Evolutionary conservation across 257 asterid species (phyloP), one percentile per base, ranked within the genome.

Genomic region (Nicotiana benthamiana): DNA sequence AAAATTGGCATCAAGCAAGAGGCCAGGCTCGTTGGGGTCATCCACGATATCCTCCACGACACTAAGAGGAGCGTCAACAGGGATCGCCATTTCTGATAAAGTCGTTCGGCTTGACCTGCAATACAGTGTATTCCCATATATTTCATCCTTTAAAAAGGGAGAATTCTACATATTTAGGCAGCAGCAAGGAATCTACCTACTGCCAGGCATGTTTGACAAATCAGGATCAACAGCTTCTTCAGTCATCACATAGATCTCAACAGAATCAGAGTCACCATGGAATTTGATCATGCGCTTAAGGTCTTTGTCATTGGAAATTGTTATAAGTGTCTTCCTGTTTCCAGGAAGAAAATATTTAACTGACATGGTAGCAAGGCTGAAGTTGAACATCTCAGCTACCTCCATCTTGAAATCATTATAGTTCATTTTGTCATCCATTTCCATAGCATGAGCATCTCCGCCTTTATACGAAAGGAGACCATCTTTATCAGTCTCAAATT

Each of bases 401-500:
- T 96, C 99, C 60, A 68, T 26, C 85, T 87, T 92, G 81, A 96
- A 91, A 85, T 92, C 94, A 80, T 86, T 92, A 79, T 87, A 94
- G 85, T 88, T 89, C 98, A 94, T 83, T 77, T 87, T 83, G 72
- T 87, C 94, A 79, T 93, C 97, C 34, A 95, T 87, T 87, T 95
- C 99, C 97, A 93, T 95, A 32, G 99, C 99, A 90, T 93, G 99
- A 59, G 99, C 99, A 86, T 95, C 98, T 61, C 99, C 98, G 13
- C 99, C 99, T 88, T 88, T 89, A 85, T 95, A 95, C 40, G 84
- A 85, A 7, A 94, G 88, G 81, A 80, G 65, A 12, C 99, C 99
- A 66, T 92, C 97, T 52, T 90, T 59, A 80, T 90, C 91, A 22
- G 97, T 79, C 92, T 94, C 97, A 79, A 96, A 92, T 67, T 89